A percentile compares a stretch with the other conserved stretches of the same genome.
These are phyloP conservation scores for Penicillium sclerotigenum DNA, from an alignment of 2,329 filamentous ascomycete species.

Conservation along the genomic window DNA sequence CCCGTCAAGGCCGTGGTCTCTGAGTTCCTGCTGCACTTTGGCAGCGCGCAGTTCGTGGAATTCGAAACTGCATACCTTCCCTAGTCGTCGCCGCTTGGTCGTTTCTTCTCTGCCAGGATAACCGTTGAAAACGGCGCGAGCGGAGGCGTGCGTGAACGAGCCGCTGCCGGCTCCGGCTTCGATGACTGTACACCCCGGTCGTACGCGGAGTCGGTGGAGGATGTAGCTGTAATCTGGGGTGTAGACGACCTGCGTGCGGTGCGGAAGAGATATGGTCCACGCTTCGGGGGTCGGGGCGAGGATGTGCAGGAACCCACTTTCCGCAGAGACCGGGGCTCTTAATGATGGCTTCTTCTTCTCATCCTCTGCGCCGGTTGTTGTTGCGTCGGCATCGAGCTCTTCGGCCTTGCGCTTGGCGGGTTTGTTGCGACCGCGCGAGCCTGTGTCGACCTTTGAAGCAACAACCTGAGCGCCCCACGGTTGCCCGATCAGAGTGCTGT, in stretches of 20 bases:
- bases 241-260: slow-evolving; percentile 53
- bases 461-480: slow-evolving; percentile 91
- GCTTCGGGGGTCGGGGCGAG: slow-evolving; percentile 50
- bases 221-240: slow-evolving; percentile 55
- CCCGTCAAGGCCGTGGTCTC: slow-evolving; percentile 43
- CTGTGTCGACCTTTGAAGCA: slow-evolving; percentile 86
- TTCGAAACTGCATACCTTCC: slow-evolving; percentile 51
- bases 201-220: slow-evolving; percentile 47
- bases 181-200: slow-evolving; percentile 47
- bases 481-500: slow-evolving; percentile 70
- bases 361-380: slow-evolving; percentile 22
- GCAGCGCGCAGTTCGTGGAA: slow-evolving; percentile 47
- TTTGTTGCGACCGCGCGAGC: slow-evolving; percentile 75
- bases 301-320: slow-evolving; percentile 50
- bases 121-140: slow-evolving; percentile 49
- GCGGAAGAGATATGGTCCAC: slow-evolving; percentile 51
- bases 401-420: slow-evolving; percentile 48
- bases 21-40: slow-evolving; percentile 44
- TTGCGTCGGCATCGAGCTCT: slow-evolving; percentile 38
- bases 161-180: slow-evolving; percentile 54
- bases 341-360: slow-evolving; percentile 26
- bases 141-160: slow-evolving; percentile 51
- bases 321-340: slow-evolving; percentile 37
- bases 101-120: slow-evolving; percentile 31
- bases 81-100: slow-evolving; percentile 31